Evolutionary conservation across 2,329 filamentous ascomycete species (phyloP).

Genomic region (Neofusicoccum laricinum): DNA sequence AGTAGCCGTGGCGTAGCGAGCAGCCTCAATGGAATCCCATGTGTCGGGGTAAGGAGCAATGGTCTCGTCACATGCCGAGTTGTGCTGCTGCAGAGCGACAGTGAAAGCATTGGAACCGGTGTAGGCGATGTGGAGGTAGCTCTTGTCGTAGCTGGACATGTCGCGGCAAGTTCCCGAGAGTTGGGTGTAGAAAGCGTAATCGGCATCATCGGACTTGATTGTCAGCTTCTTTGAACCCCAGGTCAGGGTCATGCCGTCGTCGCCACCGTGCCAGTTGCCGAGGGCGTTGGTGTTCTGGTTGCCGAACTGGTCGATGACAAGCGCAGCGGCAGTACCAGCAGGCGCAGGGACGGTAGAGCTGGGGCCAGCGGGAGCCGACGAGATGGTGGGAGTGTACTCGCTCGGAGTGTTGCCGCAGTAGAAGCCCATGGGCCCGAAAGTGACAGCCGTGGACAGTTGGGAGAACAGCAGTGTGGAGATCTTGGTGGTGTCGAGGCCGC

Average conservation of each 20-base stretch:
- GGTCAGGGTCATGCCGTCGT: slow-evolving; percentile 56
- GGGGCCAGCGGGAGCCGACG: slow-evolving; percentile 41
- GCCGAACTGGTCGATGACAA: slow-evolving; percentile 62
- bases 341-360: slow-evolving; percentile 52
- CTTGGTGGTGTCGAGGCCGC: slow-evolving; percentile 51
- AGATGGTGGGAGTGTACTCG: slow-evolving; percentile 50
- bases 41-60: slow-evolving; percentile 63
- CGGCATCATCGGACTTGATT: slow-evolving; percentile 58
- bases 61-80: slow-evolving; percentile 54
- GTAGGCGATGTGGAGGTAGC: slow-evolving; percentile 65
- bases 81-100: slow-evolving; percentile 65
- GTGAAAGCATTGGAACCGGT: slow-evolving; percentile 62
- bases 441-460: slow-evolving; percentile 46
- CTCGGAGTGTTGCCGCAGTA: slow-evolving; percentile 54
- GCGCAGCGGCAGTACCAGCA: slow-evolving; percentile 44
- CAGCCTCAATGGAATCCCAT: slow-evolving; percentile 65
- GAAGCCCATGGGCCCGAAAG: slow-evolving; percentile 56
- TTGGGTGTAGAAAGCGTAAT: slow-evolving; percentile 61
- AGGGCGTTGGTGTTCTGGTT: slow-evolving; percentile 55
- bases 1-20: slow-evolving; percentile 51
- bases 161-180: slow-evolving; percentile 56
- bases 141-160: slow-evolving; percentile 52
- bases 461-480: slow-evolving; percentile 53
- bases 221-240: slow-evolving; percentile 53
- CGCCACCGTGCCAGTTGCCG: slow-evolving; percentile 64